Percentiles rank a stretch among this genome's conserved stretches.
These are phyloP conservation scores for Cicer arietinum DNA, from an alignment of 306 rosid genomes.

Conservation along the genomic window DNA sequence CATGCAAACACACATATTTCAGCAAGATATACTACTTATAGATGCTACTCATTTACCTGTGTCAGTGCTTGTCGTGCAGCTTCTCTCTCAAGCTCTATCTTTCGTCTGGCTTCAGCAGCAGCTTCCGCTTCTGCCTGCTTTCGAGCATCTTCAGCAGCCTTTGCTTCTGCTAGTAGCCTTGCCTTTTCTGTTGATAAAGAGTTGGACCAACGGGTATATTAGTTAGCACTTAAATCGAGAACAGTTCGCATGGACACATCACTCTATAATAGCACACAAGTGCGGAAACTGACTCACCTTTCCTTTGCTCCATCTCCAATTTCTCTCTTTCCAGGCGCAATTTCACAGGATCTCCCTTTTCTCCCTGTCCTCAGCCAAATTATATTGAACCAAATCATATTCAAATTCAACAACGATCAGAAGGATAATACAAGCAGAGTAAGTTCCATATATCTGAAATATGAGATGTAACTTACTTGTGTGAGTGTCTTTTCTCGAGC, in stretches of 20 bases:
- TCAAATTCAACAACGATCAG: slow-evolving; percentile 31
- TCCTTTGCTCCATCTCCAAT: slow-evolving; percentile 69
- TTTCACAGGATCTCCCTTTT: slow-evolving; percentile 84
- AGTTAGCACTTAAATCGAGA: slow-evolving; percentile 19
- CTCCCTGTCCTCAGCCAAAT: slow-evolving; percentile 63
- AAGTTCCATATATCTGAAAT: slow-evolving; percentile 34
- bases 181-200: slow-evolving; percentile 69
- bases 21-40: slow-evolving; percentile 7
- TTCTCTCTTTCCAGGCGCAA: slow-evolving; percentile 74
- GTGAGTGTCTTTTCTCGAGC: slow-evolving; percentile 80
- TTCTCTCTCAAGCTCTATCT: slow-evolving; percentile 88
- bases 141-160: slow-evolving; percentile 86
- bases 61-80: slow-evolving; percentile 86
- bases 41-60: slow-evolving; percentile 57
- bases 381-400: slow-evolving; percentile 35
- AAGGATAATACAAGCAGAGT: slow-evolving; percentile 23
- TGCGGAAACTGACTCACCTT: slow-evolving; percentile 51
- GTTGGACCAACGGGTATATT: slow-evolving; percentile 22
- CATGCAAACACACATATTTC: not conserved
- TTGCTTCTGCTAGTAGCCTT: slow-evolving; percentile 82
- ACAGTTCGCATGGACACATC: slow-evolving; percentile 20
- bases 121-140: slow-evolving; percentile 75
- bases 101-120: slow-evolving; percentile 76
- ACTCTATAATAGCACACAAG: slow-evolving; percentile 22
- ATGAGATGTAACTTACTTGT: slow-evolving; percentile 58